phyloP scores from a whole-genome alignment of 805 yeast species.

The Schwanniomyces sp. region DNA sequence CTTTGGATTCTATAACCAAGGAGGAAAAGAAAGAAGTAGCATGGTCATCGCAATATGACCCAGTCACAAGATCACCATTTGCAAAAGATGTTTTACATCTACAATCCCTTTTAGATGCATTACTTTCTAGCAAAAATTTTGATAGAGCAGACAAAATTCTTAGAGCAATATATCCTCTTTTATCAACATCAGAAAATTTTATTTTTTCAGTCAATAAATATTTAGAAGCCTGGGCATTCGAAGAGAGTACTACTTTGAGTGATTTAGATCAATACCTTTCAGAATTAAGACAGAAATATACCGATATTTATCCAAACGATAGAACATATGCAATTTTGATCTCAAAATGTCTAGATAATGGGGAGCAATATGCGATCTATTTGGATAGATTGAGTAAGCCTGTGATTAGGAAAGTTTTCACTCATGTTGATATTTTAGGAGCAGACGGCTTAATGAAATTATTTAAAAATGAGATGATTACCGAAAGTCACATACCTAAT shows the following conservation, averaged over 20 bases:
- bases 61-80: slow-evolving; percentile 40
- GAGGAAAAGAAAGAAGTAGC: slow-evolving; percentile 14
- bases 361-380: slow-evolving; percentile 9
- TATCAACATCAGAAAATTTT: slow-evolving; percentile 43
- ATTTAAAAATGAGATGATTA: slow-evolving; percentile 23
- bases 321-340: slow-evolving; percentile 61
- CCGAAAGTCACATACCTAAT: slow-evolving; percentile 29
- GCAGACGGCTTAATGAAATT: slow-evolving; percentile 42
- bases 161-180: slow-evolving; percentile 55
- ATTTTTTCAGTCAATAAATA: slow-evolving; percentile 70
- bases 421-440: slow-evolving; percentile 55
- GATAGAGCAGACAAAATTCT: slow-evolving; percentile 71
- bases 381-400: slow-evolving; percentile 10
- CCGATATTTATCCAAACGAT: slow-evolving; percentile 42
- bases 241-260: slow-evolving; percentile 35
- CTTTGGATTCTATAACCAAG: slow-evolving; percentile 3
- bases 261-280: slow-evolving; percentile 46
- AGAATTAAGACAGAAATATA: slow-evolving; percentile 22
- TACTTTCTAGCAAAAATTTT: slow-evolving; percentile 62
- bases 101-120: slow-evolving; percentile 79
- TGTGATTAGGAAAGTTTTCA: slow-evolving; percentile 28
- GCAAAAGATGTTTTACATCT: slow-evolving; percentile 63
- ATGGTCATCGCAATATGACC: slow-evolving; percentile 44
- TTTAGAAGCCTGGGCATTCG: slow-evolving; percentile 41
- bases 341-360: slow-evolving; percentile 32